phyloP scores from a whole-genome alignment of 441 rosid species.

The Sinapis alba region DNA sequence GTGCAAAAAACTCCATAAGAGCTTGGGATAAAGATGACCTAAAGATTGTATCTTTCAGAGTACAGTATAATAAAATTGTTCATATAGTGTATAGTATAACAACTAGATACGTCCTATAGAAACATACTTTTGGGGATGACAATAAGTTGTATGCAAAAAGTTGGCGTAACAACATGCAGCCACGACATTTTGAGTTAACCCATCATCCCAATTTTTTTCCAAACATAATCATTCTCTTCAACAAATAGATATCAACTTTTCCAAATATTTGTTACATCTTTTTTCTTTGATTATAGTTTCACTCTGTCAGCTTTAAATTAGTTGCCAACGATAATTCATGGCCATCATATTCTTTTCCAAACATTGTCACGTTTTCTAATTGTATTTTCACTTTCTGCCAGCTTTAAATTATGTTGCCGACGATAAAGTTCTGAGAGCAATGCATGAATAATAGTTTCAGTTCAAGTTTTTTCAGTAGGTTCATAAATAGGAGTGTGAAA shows the following conservation, averaged over 20 bases:
- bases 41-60: background rate
- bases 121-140: too few relatives aligned
- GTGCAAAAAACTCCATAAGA: too few relatives aligned
- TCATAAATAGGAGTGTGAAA: slow-evolving; percentile 13
- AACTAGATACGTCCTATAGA: background rate
- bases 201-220: background rate
- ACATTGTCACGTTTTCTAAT: background rate
- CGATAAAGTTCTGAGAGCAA: background rate
- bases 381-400: background rate
- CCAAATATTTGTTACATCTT: background rate
- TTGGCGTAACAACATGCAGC: too few relatives aligned
- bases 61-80: background rate
- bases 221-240: slow-evolving; percentile 27
- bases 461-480: background rate
- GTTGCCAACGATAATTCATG: slow-evolving; percentile 7
- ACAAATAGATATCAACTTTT: background rate
- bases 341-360: background rate
- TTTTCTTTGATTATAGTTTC: background rate
- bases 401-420: background rate
- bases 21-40: too few relatives aligned
- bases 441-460: background rate
- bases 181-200: background rate
- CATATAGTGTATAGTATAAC: background rate
- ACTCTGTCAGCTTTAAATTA: background rate
- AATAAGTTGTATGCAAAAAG: too few relatives aligned